Base-by-base conservation (phyloP, 1,284 basidiomycete genomes). In the Kwoniella shivajii region DNA sequence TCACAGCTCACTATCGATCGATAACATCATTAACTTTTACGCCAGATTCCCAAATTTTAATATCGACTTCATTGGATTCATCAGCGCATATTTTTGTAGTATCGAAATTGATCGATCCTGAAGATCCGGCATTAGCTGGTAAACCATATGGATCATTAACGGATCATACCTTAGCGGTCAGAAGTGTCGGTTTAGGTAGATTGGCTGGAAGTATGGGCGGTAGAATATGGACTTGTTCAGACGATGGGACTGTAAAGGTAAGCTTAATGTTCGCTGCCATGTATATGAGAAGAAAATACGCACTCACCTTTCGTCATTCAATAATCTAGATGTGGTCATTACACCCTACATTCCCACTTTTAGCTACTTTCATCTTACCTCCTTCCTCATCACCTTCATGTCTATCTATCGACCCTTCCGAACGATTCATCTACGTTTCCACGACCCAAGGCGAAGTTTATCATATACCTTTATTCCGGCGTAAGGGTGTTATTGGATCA, bases 1-100 rank as follows among this genome's bases (percentile, higher is more conserved):
- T 93, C 84, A 94, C 96, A 64, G 94, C 92, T 7, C 95, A 98
- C 77, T 99, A 97, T 78, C 89, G 94, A 47, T 83, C 87, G 67
- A 82, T 97, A 41, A 89, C 85, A 56, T 86, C 89, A 3, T 79
- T 98, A 2, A 84, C 83, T 37, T 98, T 97, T 77, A 89, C 89
- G 5, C 80, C 80, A 33, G 93, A 97, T 69, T 88, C 88, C 33
- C 83, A 84, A 22, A 85, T 87, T 4, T 81, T 99, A 51, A 73
- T 97, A 10, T 90, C 90, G 20, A 91, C 88, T 9, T 92, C 90
- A 38, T 89, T 94, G 58, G 95, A 99, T 72, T 89, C 92, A 20
- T 85, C 87, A 20, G 84, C 92, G 31, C 87, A 86, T 73, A 87
- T 97, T 44, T 98, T 93, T 91, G 87, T 88, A 60, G 82, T 96